phyloP scores from a whole-genome alignment of 2,329 filamentous ascomycete species.

The Endoconidiophora laricicola region DNA sequence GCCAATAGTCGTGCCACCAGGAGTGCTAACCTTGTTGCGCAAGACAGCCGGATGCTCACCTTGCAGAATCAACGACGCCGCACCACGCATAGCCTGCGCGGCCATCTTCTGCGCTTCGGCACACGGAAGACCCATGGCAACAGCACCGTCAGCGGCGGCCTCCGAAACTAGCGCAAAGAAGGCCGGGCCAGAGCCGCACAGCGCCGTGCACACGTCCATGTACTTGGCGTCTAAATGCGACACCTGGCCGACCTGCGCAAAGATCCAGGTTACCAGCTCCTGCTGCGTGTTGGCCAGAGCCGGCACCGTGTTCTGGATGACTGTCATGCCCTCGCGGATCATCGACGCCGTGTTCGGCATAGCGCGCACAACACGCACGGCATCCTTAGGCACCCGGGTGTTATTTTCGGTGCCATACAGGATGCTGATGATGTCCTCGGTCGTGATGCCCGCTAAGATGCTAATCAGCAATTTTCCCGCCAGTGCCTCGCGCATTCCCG shows the following conservation, averaged over 20 bases:
- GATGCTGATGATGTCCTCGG: constrained; percentile 47
- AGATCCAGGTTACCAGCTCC: constrained; percentile 56
- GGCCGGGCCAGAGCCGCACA: constrained; percentile 59
- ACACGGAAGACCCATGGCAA: constrained; percentile 61
- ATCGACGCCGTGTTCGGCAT: constrained; percentile 76
- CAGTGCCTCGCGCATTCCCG: constrained; percentile 56
- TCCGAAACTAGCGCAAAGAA: constrained; percentile 64
- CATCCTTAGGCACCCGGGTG: constrained; percentile 21
- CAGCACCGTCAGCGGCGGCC: constrained; percentile 58
- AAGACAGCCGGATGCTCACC: constrained; percentile 63
- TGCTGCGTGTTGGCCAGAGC: constrained; percentile 37
- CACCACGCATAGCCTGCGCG: constrained; percentile 61
- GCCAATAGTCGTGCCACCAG: constrained; percentile 62
- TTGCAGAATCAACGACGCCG: constrained; percentile 48
- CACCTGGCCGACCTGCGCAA: constrained; percentile 55
- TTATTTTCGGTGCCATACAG: constrained; percentile 34
- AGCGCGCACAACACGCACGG: constrained; percentile 53
- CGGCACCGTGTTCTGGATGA: constrained; percentile 48
- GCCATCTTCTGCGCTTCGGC: constrained; percentile 62
- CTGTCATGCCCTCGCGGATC: constrained; percentile 67
- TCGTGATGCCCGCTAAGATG: constrained; percentile 63
- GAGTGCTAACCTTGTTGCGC: constrained; percentile 60
- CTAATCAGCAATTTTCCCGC: constrained; percentile 66
- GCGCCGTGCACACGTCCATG: constrained; percentile 59
- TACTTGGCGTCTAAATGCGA: constrained; percentile 46